Base-by-base conservation (phyloP, 176 grass and related monocot genomes). In the Ensete ventricosum region DNA sequence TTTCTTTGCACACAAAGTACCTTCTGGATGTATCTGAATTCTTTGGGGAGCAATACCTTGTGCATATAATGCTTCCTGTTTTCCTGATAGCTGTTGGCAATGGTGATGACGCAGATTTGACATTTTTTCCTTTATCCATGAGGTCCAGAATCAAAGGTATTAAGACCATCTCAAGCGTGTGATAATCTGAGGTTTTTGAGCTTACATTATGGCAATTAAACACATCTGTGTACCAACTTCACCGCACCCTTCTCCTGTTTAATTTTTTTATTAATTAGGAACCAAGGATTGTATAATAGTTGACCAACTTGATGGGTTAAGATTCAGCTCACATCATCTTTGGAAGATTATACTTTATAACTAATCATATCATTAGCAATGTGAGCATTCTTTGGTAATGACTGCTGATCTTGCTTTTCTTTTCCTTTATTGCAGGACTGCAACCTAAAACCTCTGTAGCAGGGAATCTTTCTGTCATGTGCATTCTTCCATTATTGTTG, bases 1-100 rank as follows among this genome's bases (percentile, higher is more conserved):
- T 87, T 73, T 53, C n/a, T 43, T 76, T 50, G 22, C 71, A 73
- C 67, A 71, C 79, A 14, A 73, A 98, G 94, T 92, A 88, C 81
- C 83, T 96, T 72, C 78, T 98, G 84, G 87, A 84, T 73, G 90
- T 91, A 83, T 93, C 90, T 65, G 80, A 80, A 77, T 60, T 62
- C 60, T 98, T 93, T 11, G 94, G 94, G 27, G 84, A 82, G 72
- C 80, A 93, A 83, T 98, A 98, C 84, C 22, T 93, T 80, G 88
- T 88, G 78, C 90, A 89, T 78, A 87, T 98, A 78, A 93, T 98
- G 90, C 76, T 93, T 77, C 88, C 94, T 55, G 74, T 98, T 80
- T 98, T 98, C 87, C 88, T 98, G 76, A 82, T 93, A 86, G 90
- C 94, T 73, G 90, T 89, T 79, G 88, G 94, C 65, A 90, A 98